Evolutionary conservation across 2,329 filamentous ascomycete genomes (phyloP).

Genomic region (Sphaerulina musiva): DNA sequence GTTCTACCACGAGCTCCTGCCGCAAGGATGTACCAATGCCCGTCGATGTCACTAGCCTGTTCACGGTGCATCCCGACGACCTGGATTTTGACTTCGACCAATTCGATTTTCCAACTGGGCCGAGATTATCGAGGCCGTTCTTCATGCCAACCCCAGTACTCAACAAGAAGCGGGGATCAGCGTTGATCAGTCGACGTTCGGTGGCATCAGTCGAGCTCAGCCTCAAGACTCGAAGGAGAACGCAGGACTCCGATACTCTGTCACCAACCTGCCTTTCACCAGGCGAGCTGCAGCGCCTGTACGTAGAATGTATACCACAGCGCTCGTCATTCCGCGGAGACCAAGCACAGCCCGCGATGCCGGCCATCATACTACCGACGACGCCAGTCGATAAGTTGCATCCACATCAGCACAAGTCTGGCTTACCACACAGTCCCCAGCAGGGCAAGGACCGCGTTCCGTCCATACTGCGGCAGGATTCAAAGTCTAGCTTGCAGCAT

Average conservation of each 20-base stretch:
- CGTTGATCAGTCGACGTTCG: slow-evolving; percentile 1
- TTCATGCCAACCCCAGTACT: slow-evolving; percentile 3
- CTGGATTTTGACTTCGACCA: slow-evolving; percentile 1
- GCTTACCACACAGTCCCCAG: background rate
- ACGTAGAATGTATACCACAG: slow-evolving; percentile 2
- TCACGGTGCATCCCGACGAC: slow-evolving; percentile 3
- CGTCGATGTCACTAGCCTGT: background rate
- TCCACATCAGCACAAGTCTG: background rate
- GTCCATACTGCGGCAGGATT: background rate
- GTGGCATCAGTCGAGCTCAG: slow-evolving; percentile 6
- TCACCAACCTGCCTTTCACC: slow-evolving; percentile 5
- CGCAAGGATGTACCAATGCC: background rate
- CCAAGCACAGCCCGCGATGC: background rate
- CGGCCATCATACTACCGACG: background rate
- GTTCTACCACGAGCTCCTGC: background rate
- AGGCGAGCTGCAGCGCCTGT: slow-evolving; percentile 2
- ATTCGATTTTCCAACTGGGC: slow-evolving; percentile 4
- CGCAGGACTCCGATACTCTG: slow-evolving; percentile 7
- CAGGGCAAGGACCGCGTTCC: background rate
- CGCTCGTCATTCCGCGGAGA: background rate
- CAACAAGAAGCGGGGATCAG: background rate
- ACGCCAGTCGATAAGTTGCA: background rate
- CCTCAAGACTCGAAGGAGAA: slow-evolving; percentile 1
- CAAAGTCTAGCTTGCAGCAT: background rate
- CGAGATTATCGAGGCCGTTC: slow-evolving; percentile 1